These are phyloP conservation scores for Rhodotorula babjevae DNA, from an alignment of 768 basidiomycete genomes.

Conservation along the genomic window DNA sequence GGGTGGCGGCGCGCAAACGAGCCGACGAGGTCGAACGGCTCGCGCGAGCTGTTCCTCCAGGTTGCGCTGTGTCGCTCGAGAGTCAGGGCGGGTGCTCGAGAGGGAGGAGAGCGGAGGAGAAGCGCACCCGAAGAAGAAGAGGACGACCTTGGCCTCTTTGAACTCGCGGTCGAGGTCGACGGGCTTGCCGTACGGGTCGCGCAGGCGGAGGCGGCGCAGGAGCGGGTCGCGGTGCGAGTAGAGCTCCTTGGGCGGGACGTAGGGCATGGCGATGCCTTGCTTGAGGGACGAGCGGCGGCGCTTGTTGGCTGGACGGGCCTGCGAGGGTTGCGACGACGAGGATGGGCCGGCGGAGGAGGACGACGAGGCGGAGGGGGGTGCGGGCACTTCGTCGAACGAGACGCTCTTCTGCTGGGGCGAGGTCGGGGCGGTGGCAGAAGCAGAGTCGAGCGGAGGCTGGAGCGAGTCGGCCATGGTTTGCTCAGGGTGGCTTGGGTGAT, in stretches of 20 bases:
- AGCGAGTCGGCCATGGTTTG: background rate
- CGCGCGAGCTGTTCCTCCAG: constrained; percentile 15
- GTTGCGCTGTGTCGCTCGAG: constrained; percentile 17
- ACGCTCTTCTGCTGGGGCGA: constrained; percentile 15
- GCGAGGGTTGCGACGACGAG: background rate
- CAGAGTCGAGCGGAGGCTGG: too few species aligned
- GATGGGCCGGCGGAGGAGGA: too few species aligned
- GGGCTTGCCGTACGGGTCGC: constrained; percentile 18
- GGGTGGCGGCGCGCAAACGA: constrained; percentile 19
- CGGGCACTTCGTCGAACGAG: constrained; percentile 13
- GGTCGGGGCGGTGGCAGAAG: background rate
- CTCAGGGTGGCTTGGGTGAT: background rate
- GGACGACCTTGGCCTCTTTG: constrained; percentile 30
- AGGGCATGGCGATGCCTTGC: constrained; percentile 30
- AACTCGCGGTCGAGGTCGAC: constrained; percentile 33
- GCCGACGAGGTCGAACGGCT: constrained; percentile 16
- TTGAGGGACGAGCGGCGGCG: constrained; percentile 28
- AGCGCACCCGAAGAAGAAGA: constrained; percentile 38
- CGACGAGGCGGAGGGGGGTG: background rate
- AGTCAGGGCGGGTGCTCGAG: too few species aligned
- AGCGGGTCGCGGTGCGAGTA: constrained; percentile 40
- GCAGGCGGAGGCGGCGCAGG: constrained; percentile 34
- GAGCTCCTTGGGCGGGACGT: constrained; percentile 10
- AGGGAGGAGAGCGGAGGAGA: background rate
- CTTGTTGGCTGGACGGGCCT: background rate